A percentile compares a stretch with the other conserved stretches of the same genome.
These are phyloP conservation scores for Clitocybe nebularis DNA, from an alignment of 1,284 basidiomycete species.

Conservation along the genomic window DNA sequence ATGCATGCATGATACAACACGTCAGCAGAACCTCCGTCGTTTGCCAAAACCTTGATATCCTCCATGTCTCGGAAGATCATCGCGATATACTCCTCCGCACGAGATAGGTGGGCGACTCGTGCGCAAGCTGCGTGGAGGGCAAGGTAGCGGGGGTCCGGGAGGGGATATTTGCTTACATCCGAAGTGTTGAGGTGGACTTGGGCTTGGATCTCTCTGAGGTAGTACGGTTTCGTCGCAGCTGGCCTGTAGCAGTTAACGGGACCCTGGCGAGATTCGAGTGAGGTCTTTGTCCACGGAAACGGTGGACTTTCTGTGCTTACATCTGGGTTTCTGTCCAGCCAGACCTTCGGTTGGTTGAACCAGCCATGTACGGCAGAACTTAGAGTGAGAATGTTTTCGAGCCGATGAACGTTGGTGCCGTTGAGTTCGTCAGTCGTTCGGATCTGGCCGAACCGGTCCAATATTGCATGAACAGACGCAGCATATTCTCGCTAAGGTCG, in stretches of 20 bases:
- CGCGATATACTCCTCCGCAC: slow-evolving; percentile 26
- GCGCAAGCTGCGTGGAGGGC: slow-evolving; percentile 24
- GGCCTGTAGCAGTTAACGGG: too few species aligned
- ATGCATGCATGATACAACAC: too few species aligned
- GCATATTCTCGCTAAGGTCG: too few species aligned
- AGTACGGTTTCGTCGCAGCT: too few species aligned
- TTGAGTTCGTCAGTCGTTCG: not conserved
- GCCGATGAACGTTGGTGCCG: not conserved
- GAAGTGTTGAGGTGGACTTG: too few species aligned
- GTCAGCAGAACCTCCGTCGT: slow-evolving; percentile 23
- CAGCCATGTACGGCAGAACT: not conserved
- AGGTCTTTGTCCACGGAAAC: too few species aligned
- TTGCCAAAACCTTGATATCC: slow-evolving; percentile 21
- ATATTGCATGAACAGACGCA: too few species aligned
- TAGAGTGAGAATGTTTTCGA: not conserved
- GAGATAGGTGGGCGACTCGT: slow-evolving; percentile 27
- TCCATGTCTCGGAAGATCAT: slow-evolving; percentile 19
- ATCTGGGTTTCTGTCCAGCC: too few species aligned
- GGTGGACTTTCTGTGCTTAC: too few species aligned
- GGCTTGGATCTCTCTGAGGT: too few species aligned
- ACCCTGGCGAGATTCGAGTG: too few species aligned
- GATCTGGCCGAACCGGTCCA: not conserved
- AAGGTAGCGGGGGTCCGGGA: slow-evolving; percentile 15
- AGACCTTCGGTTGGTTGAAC: not conserved
- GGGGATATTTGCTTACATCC: too few species aligned